Evolutionary conservation across 257 asterid genomes (phyloP).

Genomic region (Hygrophila difformis): DNA sequence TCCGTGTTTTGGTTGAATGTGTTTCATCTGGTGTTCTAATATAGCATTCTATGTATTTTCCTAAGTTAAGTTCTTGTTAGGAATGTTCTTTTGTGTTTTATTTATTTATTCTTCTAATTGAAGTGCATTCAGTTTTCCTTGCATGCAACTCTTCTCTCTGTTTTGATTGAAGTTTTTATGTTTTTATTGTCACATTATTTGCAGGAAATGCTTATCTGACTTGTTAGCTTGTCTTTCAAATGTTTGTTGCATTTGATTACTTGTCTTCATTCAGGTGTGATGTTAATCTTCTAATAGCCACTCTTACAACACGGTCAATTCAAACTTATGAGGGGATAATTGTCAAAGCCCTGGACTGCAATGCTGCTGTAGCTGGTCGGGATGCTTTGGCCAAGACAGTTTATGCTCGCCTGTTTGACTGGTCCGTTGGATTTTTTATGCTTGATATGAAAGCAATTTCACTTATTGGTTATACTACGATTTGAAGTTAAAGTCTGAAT

Average conservation of each 20-base stretch:
- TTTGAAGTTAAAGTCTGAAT: constrained; percentile 13
- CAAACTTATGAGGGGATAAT: constrained; percentile 90
- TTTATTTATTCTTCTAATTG: too few relatives aligned
- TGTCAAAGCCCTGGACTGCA: constrained; percentile 80
- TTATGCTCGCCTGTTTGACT: constrained; percentile 91
- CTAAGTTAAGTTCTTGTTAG: too few relatives aligned
- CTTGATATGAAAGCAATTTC: constrained; percentile 10
- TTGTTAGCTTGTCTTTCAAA: constrained; percentile 4
- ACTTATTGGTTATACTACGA: constrained; percentile 11
- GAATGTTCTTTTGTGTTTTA: constrained; percentile 10
- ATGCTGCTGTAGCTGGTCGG: constrained; percentile 91
- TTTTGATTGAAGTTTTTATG: constrained; percentile 12
- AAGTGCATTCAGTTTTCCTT: too few relatives aligned
- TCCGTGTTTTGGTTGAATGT: constrained; percentile 8
- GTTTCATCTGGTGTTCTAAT: constrained; percentile 7
- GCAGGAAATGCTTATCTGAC: constrained; percentile 1
- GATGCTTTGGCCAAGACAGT: constrained; percentile 96
- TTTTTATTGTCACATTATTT: constrained; percentile 4
- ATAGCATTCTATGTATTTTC: too few relatives aligned
- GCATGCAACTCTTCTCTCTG: not conserved
- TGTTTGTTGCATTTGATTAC: constrained; percentile 17
- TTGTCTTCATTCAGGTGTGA: constrained; percentile 63
- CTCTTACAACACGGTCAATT: constrained; percentile 85
- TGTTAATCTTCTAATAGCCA: constrained; percentile 60
- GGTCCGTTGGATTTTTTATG: constrained; percentile 39